Evolutionary conservation across 106 monocot species (phyloP).

Genomic region (Dactylorhiza incarnata): DNA sequence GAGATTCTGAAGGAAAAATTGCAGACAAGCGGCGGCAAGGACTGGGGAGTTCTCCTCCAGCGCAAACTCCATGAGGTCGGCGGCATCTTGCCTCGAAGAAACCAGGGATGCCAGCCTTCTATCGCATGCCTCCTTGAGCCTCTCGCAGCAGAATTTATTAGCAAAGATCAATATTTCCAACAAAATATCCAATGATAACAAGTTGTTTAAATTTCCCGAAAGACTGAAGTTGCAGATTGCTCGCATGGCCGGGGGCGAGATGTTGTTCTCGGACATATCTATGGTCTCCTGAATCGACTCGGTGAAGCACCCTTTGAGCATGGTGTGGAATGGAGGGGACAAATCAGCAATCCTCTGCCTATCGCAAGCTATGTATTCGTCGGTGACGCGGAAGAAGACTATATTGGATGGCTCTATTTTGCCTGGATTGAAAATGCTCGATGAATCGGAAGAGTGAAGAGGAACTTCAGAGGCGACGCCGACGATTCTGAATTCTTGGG

Average conservation of each 20-base stretch:
- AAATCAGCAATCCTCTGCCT: slow-evolving; percentile 69
- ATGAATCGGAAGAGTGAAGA: not conserved
- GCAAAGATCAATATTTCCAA: slow-evolving; percentile 85
- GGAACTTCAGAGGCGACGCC: slow-evolving; percentile 61
- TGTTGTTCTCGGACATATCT: slow-evolving; percentile 80
- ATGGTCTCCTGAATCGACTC: slow-evolving; percentile 72
- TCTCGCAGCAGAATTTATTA: slow-evolving; percentile 91
- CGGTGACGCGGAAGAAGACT: slow-evolving; percentile 57
- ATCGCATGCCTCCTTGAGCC: slow-evolving; percentile 83
- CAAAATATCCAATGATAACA: slow-evolving; percentile 37
- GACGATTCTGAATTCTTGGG: slow-evolving; percentile 49
- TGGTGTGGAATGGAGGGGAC: slow-evolving; percentile 67
- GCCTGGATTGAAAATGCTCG: slow-evolving; percentile 8
- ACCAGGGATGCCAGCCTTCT: slow-evolving; percentile 67
- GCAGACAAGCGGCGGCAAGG: slow-evolving; percentile 72
- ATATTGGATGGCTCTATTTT: slow-evolving; percentile 11
- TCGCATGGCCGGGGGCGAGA: slow-evolving; percentile 66
- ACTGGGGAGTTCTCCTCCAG: slow-evolving; percentile 71
- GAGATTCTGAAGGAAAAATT: slow-evolving; percentile 70
- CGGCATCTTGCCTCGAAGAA: slow-evolving; percentile 68
- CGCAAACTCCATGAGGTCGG: slow-evolving; percentile 84
- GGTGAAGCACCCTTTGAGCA: slow-evolving; percentile 91
- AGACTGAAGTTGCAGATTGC: slow-evolving; percentile 48
- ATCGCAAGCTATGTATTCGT: slow-evolving; percentile 54
- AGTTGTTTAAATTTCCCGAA: slow-evolving; percentile 29